Evolutionary conservation across 2,329 filamentous ascomycete genomes (phyloP).

Genomic region (Trichophaea hybrida): DNA sequence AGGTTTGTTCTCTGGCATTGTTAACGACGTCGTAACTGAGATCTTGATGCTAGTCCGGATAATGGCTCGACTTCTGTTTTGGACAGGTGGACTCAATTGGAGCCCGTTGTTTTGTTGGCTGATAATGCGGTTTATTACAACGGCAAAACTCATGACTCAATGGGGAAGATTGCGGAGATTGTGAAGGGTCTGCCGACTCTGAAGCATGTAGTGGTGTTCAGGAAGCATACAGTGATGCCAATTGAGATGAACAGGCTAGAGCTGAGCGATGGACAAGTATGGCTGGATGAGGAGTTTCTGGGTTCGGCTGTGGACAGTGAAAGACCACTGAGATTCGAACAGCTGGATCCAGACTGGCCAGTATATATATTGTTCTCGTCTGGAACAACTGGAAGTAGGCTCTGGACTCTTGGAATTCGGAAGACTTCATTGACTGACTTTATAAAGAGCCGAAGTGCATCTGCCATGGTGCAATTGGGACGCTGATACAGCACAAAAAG

Average conservation of each 20-base stretch:
- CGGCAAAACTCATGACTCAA: slow-evolving; percentile 70
- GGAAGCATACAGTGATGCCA: slow-evolving; percentile 40
- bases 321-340: slow-evolving; percentile 47
- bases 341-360: slow-evolving; percentile 70
- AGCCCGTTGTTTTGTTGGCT: slow-evolving; percentile 66
- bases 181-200: slow-evolving; percentile 52
- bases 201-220: slow-evolving; percentile 58
- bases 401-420: background rate
- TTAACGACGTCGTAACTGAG: background rate
- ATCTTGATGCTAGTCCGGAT: slow-evolving; percentile 36
- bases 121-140: slow-evolving; percentile 88
- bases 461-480: slow-evolving; percentile 79
- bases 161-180: slow-evolving; percentile 66
- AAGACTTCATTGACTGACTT: slow-evolving; percentile 29
- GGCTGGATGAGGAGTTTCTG: slow-evolving; percentile 36
- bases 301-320: slow-evolving; percentile 7
- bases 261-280: slow-evolving; percentile 31
- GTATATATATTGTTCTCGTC: slow-evolving; percentile 90
- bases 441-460: slow-evolving; percentile 68
- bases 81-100: slow-evolving; percentile 73
- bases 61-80: slow-evolving; percentile 83
- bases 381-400: slow-evolving; percentile 57
- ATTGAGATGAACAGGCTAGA: slow-evolving; percentile 31
- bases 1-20: slow-evolving; percentile 34
- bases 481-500: slow-evolving; percentile 91